phyloP scores from a whole-genome alignment of 176 grass and related monocot genomes.

The Otatea glauca region DNA sequence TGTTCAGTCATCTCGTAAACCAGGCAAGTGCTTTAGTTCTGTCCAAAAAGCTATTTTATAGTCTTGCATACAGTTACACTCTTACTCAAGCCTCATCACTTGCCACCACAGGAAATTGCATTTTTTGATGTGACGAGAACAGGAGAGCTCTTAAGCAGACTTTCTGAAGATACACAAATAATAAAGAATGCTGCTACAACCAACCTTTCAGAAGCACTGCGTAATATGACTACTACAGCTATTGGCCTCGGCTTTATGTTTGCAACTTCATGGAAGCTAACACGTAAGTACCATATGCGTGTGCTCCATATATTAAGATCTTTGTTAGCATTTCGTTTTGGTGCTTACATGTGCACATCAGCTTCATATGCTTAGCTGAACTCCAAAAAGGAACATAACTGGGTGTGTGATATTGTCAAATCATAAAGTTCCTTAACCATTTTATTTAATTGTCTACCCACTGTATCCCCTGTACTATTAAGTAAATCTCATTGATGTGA shows the following conservation, averaged over 20 bases:
- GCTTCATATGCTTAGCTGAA: constrained; percentile 27
- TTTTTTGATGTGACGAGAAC: constrained; percentile 98
- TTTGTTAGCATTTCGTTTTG: constrained; percentile 3
- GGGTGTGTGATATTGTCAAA: not conserved
- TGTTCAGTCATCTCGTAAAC: constrained; percentile 94
- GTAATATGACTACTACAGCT: constrained; percentile 79
- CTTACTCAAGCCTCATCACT: constrained; percentile 11
- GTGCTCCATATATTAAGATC: constrained; percentile 19
- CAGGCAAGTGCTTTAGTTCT: constrained; percentile 51
- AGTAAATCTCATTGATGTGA: constrained; percentile 36
- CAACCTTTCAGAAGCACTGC: constrained; percentile 91
- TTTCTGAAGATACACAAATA: constrained; percentile 99
- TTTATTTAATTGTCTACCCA: not conserved
- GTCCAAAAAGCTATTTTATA: not conserved
- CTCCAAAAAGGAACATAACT: not conserved
- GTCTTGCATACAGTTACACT: not conserved
- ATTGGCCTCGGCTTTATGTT: constrained; percentile 98
- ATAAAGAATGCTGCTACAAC: constrained; percentile 99
- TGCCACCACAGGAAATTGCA: constrained; percentile 81
- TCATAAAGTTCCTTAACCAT: not conserved
- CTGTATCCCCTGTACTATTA: not conserved
- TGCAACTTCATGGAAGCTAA: constrained; percentile 95
- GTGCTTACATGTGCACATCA: not conserved
- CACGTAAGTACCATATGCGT: constrained; percentile 66
- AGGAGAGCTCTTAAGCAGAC: constrained; percentile 94